Percentiles rank a stretch among this genome's conserved stretches.
These are phyloP conservation scores for Colletotrichum sp. DNA, from an alignment of 2,329 filamentous ascomycete genomes.

Conservation along the genomic window DNA sequence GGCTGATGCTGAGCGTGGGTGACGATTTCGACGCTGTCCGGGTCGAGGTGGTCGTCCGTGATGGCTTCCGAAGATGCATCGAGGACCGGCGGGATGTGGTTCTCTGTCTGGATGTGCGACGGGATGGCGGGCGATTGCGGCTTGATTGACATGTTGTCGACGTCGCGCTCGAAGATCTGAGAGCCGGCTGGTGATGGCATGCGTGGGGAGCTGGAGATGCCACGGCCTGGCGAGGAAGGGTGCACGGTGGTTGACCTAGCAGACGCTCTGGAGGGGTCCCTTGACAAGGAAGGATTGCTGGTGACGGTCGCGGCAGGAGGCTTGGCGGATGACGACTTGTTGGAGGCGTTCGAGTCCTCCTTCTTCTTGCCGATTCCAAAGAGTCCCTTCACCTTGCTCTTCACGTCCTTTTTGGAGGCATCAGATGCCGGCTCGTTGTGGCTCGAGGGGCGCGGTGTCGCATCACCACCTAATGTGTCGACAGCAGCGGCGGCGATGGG, in stretches of 20 bases:
- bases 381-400: constrained; percentile 61
- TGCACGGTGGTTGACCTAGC: constrained; percentile 44
- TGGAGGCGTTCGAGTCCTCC: constrained; percentile 44
- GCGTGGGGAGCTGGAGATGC: constrained; percentile 74
- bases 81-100: constrained; percentile 89
- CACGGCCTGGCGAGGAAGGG: constrained; percentile 70
- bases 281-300: constrained; percentile 29
- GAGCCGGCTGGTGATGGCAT: constrained; percentile 79
- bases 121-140: constrained; percentile 87
- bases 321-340: constrained; percentile 28
- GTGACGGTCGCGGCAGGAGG: constrained; percentile 28
- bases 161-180: constrained; percentile 92
- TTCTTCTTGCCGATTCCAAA: constrained; percentile 71
- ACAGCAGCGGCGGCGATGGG: constrained; percentile 30
- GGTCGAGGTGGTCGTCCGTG: constrained; percentile 83
- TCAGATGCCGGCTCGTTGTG: constrained; percentile 34
- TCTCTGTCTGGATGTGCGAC: constrained; percentile 91
- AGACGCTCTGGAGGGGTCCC: constrained; percentile 39
- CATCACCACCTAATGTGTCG: constrained; percentile 32
- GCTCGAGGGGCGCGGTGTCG: constrained; percentile 35
- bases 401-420: constrained; percentile 55
- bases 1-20: constrained; percentile 86
- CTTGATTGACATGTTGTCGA: constrained; percentile 78
- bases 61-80: constrained; percentile 93
- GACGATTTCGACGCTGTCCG: constrained; percentile 90